Base-by-base conservation (phyloP, 2,329 filamentous ascomycete genomes). In the Diaporthe caulivora region DNA sequence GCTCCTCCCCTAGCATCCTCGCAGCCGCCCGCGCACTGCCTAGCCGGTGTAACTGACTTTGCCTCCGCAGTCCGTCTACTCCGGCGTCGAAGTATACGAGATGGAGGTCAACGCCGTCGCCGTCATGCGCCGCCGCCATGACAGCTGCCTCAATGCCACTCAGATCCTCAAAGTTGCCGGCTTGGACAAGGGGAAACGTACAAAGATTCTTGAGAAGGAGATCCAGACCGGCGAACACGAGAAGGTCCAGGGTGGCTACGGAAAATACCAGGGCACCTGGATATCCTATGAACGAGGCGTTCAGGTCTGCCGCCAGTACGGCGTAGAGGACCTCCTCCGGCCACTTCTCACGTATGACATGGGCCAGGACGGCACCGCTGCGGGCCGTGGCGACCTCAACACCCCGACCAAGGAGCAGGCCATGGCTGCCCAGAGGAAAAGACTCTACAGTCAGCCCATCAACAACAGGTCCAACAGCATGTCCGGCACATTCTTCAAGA, bases 221-320 rank as follows among this genome's bases (percentile, higher is more conserved):
- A 98, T 99, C 74, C 91, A 97, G 76, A 97, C 94, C 0, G 97
- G 97, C 79, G 94, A 98, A 80, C 96, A 99, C 83, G 97, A 99
- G 83, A 99, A 99, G 84, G 96, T 99, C 3, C 97, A 99, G 82
- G 97, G 97, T 44, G 97, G 97, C 7, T 99, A 99, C 80, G 97
- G 97, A 77, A 98, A 98, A 86, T 99, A 99, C 80, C 97, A 99
- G 86, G 97, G 97, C 71, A 99, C 97, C 2, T 99, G 97, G 97
- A 97, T 99, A 80, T 94, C 93, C 80, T 98, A 97, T 80, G 93
- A 96, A 65, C 92, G 96, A 75, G 97, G 96, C 1, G 89, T 97
- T 58, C 95, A 98, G 80, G 96, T 99, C 78, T 98, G 97, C 83
- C 92, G 93, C 54, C 90, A 92, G 77, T 93, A 93, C 77, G 91